Evolutionary conservation across 2,329 filamentous ascomycete genomes (phyloP), one percentile per base, ranked within the genome.

Genomic region (Diaporthe helianthi): DNA sequence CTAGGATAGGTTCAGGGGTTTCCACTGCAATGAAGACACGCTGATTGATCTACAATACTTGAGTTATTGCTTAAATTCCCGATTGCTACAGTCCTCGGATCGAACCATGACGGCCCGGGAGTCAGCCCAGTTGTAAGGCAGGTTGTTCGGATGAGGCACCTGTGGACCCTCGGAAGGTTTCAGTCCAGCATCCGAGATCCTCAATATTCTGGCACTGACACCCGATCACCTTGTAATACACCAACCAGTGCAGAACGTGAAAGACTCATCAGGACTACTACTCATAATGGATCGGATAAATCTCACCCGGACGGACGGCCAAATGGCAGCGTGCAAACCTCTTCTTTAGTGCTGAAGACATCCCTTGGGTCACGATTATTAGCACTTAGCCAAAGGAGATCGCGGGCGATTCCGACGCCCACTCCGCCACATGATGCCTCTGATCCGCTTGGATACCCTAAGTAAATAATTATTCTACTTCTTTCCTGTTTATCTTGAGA

Each of bases 131-230:
- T 17, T 33, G 55, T 19, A 10, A 31, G 55, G 26, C 55, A n/a
- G n/a, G n/a, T 61, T 61, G 24, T 33, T 19, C 55, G 55, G 55
- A 46, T 61, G 46, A 61, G 24, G 55, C 55, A 61, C 55, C 55
- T 31, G 41, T 61, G 38, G 38, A 12, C 26, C 41, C 26, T 61
- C 55, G 55, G 41, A 46, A 47, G 26, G 41, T 33, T 33, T 33
- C 12, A 47, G 41, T 19, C 26, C 55, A 47, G 24, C 41, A 61
- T 46, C 55, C 55, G 55, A 61, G 41, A 29, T 41, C 33, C 17
- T 15, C 41, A 46, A 46, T 46, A 12, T 22, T 46, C 19, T 33
- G 24, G 31, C 26, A 46, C 31, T 17, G 26, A 29, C 55, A 47
- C 12, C 55, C 41, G 41, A 44, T n/a, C 5, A 1, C 12, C 33